Base-by-base conservation (phyloP, 2,329 filamentous ascomycete species). In the Coniosporium tulheliwenetii region DNA sequence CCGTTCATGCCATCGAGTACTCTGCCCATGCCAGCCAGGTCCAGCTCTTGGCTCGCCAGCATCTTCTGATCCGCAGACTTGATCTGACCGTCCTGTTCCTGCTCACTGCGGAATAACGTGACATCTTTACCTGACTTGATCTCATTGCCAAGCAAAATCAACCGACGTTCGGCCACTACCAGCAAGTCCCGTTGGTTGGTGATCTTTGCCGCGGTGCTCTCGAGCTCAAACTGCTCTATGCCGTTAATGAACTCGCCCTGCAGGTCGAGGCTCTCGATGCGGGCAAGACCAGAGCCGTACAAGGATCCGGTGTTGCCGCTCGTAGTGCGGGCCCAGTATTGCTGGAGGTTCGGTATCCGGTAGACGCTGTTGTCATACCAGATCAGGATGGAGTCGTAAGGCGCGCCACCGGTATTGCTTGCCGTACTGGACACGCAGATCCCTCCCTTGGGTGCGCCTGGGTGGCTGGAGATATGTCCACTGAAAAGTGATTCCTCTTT, bases 11-110 rank as follows among this genome's bases (percentile, higher is more conserved):
- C 48, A 37, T 59, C 58, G 15, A 70, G 58, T 47, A 69, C 48
- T 38, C 64, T 55, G 42, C 67, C 62, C 57, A 70, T 63, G 8
- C 65, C 65, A 30, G 62, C 63, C 12, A 70, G 49, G 44, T 67
- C 66, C 8, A 69, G 59, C 43, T 65, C 62, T 14, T 64, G 63
- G 9, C 55, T 53, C 35, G 60, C 55, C 8, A 69, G 57, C 41
- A 69, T 54, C 1, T 57, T 53, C 48, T 64, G 62, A 41, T 70
- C 66, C n/a, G 50, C 47, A 30, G 45, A 47, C 33, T 48, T 50
- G 10, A 45, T 48, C 15, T 52, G 49, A 26, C 57, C 50, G n/a
- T 55, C 52, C 41, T 48, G 46, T 36, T 50, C 40, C 12, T 36
- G 33, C n/a, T 56, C 48, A 16, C 55, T 54, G 10, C 48, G 43